phyloP scores from a whole-genome alignment of 1,284 basidiomycete genomes.

The Naganishia sp. region DNA sequence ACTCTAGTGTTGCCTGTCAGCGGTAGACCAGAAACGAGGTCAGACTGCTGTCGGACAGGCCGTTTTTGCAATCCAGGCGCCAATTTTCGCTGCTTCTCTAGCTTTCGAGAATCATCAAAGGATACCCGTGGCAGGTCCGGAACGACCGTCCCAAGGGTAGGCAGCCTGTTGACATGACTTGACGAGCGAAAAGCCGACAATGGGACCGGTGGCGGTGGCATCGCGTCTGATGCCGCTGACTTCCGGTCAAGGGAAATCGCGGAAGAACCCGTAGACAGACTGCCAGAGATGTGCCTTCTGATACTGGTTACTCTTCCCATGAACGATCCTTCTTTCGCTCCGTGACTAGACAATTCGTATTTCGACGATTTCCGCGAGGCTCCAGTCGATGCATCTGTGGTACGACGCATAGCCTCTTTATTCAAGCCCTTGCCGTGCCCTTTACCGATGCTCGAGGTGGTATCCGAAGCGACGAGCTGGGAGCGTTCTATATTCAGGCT shows the following conservation, averaged over 20 bases:
- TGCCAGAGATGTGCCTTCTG: conserved; percentile 8
- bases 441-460: no score
- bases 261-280: conserved; percentile 13
- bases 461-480: not conserved
- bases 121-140: not conserved
- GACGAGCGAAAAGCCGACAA: conserved; percentile 2
- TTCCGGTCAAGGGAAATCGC: not conserved
- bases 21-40: not conserved
- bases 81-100: no score
- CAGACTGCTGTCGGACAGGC: no score
- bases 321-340: conserved; percentile 2
- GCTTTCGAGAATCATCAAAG: not conserved
- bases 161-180: not conserved
- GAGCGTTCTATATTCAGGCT: not conserved
- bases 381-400: no score
- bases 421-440: not conserved
- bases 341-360: not conserved
- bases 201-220: conserved; percentile 13
- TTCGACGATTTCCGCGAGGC: not conserved
- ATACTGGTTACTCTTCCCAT: conserved; percentile 7
- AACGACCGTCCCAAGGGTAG: not conserved
- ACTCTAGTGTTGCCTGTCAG: not conserved
- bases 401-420: not conserved
- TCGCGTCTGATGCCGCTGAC: not conserved
- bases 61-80: no score